Evolutionary conservation across 257 asterid genomes (phyloP).

Genomic region (Ilex asprella): DNA sequence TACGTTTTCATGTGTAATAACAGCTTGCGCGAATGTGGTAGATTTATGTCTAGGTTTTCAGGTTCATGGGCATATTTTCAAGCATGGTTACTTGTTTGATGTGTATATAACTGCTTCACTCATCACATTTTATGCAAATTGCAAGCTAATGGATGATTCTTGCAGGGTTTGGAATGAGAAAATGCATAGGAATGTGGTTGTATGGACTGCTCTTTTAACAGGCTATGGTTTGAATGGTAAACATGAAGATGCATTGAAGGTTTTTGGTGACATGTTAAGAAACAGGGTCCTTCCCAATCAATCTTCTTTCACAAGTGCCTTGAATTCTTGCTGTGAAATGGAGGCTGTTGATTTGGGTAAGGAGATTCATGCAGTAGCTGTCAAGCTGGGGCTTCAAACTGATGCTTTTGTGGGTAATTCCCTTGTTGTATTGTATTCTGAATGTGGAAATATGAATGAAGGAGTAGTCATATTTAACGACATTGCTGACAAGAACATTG

Average conservation of each 20-base stretch:
- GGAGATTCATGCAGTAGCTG: constrained; percentile 49
- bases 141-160: constrained; percentile 43
- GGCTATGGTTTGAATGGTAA: constrained; percentile 52
- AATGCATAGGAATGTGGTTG: constrained; percentile 53
- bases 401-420: constrained; percentile 75
- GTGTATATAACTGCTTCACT: constrained; percentile 51
- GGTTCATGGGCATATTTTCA: constrained; percentile 48
- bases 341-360: constrained; percentile 54
- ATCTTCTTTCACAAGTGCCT: constrained; percentile 78
- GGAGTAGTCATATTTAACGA: constrained; percentile 46
- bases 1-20: constrained; percentile 53
- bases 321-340: constrained; percentile 59
- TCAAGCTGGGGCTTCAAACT: constrained; percentile 57
- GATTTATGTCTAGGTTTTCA: constrained; percentile 44
- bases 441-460: constrained; percentile 52
- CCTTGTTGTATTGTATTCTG: constrained; percentile 54
- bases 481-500: constrained; percentile 50
- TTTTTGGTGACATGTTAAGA: constrained; percentile 51
- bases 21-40: constrained; percentile 53
- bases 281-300: constrained; percentile 66
- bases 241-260: constrained; percentile 51
- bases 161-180: constrained; percentile 46
- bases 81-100: constrained; percentile 55
- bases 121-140: constrained; percentile 65
- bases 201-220: constrained; percentile 88